These are phyloP conservation scores for Zygosaccharomyces bisporus DNA, from an alignment of 805 yeast species.

Conservation along the genomic window DNA sequence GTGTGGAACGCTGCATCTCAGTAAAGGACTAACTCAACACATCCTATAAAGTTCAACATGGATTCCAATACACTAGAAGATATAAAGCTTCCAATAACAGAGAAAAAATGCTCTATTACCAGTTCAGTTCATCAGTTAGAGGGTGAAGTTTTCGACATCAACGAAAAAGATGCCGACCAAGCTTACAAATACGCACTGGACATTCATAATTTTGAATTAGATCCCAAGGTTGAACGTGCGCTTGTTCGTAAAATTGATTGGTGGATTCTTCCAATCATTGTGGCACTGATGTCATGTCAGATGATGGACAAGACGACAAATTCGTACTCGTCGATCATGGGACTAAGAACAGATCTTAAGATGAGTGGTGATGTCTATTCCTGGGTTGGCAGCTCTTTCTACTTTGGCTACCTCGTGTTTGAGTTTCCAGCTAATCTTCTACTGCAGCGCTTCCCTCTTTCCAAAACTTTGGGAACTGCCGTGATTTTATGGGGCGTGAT, in stretches of 20 bases:
- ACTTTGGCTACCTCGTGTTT: slow-evolving; percentile 46
- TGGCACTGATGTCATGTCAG: background rate
- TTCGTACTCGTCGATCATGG: slow-evolving; percentile 40
- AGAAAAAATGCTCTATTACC: slow-evolving; percentile 7
- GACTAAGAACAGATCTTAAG: slow-evolving; percentile 36
- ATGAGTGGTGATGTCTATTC: slow-evolving; percentile 40
- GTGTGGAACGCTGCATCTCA: too few relatives aligned
- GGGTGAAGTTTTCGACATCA: slow-evolving; percentile 10
- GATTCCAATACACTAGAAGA: slow-evolving; percentile 1
- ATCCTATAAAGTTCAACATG: background rate
- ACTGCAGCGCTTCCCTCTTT: slow-evolving; percentile 43
- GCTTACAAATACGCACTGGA: slow-evolving; percentile 11
- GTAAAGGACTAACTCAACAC: too few relatives aligned
- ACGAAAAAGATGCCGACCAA: slow-evolving; percentile 11
- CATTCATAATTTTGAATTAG: slow-evolving; percentile 10
- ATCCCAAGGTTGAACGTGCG: slow-evolving; percentile 29
- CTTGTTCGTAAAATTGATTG: slow-evolving; percentile 29
- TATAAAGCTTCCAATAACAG: background rate
- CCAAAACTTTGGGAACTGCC: slow-evolving; percentile 37
- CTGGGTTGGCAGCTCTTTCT: slow-evolving; percentile 46
- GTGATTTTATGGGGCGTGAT: slow-evolving; percentile 39
- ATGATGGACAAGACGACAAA: slow-evolving; percentile 29
- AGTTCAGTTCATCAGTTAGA: slow-evolving; percentile 11
- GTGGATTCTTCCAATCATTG: slow-evolving; percentile 38
- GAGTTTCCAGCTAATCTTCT: slow-evolving; percentile 42